Base-by-base conservation (phyloP, 1,139 yeast species). In the Kurtzmaniella quercitrusa region DNA sequence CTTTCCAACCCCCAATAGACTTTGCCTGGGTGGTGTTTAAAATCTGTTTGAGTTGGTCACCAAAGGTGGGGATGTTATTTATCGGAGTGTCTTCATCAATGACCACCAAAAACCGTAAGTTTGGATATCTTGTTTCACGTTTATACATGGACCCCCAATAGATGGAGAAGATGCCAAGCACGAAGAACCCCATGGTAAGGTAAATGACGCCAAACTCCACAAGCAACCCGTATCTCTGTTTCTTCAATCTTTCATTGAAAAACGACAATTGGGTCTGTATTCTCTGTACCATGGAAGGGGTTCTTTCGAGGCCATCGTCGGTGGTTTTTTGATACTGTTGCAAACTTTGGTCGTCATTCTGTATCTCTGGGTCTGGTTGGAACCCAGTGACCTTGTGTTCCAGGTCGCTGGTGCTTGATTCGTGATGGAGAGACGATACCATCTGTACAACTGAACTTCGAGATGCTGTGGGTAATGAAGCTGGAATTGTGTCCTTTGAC, bases 81-180 rank as follows among this genome's bases (percentile, higher is more conserved):
- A 63, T 43, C 7, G 52, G 50, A 2, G 44, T 47, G 31, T 63
- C 66, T 46, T 72, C 75, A 33, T 63, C 75, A 40, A 69, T 61
- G 5, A 71, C 75, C 23, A 70, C 75, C 51, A 71, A 61, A 65
- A 70, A 61, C 25, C 56, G 55, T 47, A 72, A 60, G 47, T 70
- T 66, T 27, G 55, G 58, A 11, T 63, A 45, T 37, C 74, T 57
- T 11, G 47, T 34, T 24, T 49, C 40, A 42, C 75, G 57, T 7
- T 59, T 50, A 50, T 58, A 70, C 51, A 60, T 54, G 3, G 76
- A 62, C n/a, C 77, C 77, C 77, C 77, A 72, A 51, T 71, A 72
- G 40, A 70, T 60, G 10, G 72, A 62, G 43, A 70, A 66, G 2
- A 68, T 57, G 4, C 57, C 62, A 44, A 71, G 56, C 24, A 68